A percentile compares a stretch with the other conserved stretches of the same genome.
These are phyloP conservation scores for Fusarium continuum DNA, from an alignment of 2,329 filamentous ascomycete genomes.

Conservation along the genomic window DNA sequence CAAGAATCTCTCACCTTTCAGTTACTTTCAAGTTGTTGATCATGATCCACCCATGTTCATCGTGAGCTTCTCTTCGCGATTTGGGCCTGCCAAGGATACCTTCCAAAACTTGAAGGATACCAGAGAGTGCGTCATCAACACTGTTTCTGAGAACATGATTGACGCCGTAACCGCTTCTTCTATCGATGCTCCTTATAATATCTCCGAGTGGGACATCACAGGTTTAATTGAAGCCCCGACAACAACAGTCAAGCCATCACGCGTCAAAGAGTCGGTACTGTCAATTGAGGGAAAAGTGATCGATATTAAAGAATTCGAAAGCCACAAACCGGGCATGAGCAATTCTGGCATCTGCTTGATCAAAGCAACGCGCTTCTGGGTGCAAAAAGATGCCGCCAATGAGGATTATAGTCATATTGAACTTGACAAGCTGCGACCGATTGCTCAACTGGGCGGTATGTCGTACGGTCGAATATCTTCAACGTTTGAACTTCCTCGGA, in stretches of 20 bases:
- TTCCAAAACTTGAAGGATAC: slow-evolving; percentile 76
- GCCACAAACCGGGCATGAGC: slow-evolving; percentile 75
- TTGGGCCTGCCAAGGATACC: slow-evolving; percentile 75
- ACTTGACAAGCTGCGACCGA: slow-evolving; percentile 77
- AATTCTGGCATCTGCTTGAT: slow-evolving; percentile 78
- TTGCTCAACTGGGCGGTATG: slow-evolving; percentile 87
- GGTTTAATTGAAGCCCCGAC: slow-evolving; percentile 76
- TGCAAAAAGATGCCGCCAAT: slow-evolving; percentile 85
- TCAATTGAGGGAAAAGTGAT: slow-evolving; percentile 84
- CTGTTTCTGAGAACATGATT: slow-evolving; percentile 83
- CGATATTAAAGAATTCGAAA: slow-evolving; percentile 79
- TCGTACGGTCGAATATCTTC: slow-evolving; percentile 78
- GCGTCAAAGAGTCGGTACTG: slow-evolving; percentile 85
- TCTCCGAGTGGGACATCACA: slow-evolving; percentile 82
- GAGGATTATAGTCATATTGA: slow-evolving; percentile 78
- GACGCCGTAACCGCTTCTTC: slow-evolving; percentile 85
- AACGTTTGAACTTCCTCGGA: slow-evolving; percentile 71
- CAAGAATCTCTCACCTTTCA: slow-evolving; percentile 85
- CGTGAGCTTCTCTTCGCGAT: slow-evolving; percentile 59
- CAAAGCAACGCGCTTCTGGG: slow-evolving; percentile 90
- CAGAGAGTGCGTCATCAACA: slow-evolving; percentile 84
- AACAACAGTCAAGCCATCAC: slow-evolving; percentile 72
- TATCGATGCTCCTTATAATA: slow-evolving; percentile 80
- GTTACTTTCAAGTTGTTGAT: slow-evolving; percentile 83
- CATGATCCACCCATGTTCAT: slow-evolving; percentile 89